phyloP scores from a whole-genome alignment of 345 rosid genomes.

The Populus simonii region DNA sequence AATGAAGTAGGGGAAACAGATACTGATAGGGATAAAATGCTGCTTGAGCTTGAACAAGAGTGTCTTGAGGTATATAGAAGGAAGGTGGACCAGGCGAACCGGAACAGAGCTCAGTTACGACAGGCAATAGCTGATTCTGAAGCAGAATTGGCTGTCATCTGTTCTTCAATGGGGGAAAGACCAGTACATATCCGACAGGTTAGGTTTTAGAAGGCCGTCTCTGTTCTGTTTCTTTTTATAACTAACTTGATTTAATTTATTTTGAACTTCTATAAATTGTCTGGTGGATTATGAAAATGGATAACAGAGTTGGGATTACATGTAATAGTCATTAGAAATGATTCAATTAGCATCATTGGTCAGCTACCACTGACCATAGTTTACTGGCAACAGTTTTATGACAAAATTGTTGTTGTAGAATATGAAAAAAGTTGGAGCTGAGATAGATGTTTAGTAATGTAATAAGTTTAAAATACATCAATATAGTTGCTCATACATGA shows the following conservation, averaged over 20 bases:
- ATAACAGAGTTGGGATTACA: not conserved
- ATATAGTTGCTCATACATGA: not conserved
- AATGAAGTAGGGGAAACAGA: slow-evolving; percentile 94
- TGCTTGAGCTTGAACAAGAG: slow-evolving; percentile 89
- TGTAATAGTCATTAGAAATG: not conserved
- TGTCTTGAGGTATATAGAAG: slow-evolving; percentile 92
- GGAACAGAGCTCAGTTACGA: slow-evolving; percentile 78
- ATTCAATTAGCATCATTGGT: not conserved
- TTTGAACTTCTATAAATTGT: not conserved
- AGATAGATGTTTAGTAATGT: not conserved
- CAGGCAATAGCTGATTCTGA: slow-evolving; percentile 83
- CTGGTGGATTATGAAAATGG: not conserved
- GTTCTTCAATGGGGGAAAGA: slow-evolving; percentile 86
- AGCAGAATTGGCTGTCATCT: slow-evolving; percentile 84
- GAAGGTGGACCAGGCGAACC: slow-evolving; percentile 86
- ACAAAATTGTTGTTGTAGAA: not conserved
- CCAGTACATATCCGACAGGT: slow-evolving; percentile 94
- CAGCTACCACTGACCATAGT: not conserved
- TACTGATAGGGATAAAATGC: slow-evolving; percentile 77
- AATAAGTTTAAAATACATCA: not conserved
- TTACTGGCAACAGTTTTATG: not conserved
- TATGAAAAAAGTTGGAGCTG: not conserved
- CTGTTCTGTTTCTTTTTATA: not conserved
- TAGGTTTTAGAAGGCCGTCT: not conserved
- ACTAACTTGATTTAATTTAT: not conserved